phyloP scores from a whole-genome alignment of 495 filamentous ascomycete genomes.

The Parathielavia hyrcaniae region DNA sequence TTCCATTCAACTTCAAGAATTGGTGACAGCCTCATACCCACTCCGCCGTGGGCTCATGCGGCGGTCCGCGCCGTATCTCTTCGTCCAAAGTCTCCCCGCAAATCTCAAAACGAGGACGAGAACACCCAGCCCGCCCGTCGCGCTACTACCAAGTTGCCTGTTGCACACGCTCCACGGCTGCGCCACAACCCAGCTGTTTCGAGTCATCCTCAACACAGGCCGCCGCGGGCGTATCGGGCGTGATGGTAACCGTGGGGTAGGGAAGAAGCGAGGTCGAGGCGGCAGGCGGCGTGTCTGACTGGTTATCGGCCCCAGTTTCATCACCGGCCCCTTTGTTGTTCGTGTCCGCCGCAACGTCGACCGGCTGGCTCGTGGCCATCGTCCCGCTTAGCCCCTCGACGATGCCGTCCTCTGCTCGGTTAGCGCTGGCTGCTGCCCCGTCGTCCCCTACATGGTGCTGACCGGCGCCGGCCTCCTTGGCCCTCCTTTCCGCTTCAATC shows the following conservation, averaged over 20 bases:
- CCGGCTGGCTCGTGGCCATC: neutral
- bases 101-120: neutral
- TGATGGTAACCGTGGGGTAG: conserved; percentile 37
- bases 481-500: conserved; percentile 23
- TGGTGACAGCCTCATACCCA: no score
- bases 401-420: conserved; percentile 5
- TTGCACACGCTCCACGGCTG: conserved; percentile 24
- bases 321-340: neutral
- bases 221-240: conserved; percentile 36
- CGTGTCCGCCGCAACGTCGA: neutral
- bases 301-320: neutral
- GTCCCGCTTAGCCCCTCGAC: conserved; percentile 10
- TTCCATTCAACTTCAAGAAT: no score
- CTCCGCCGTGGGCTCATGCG: no score
- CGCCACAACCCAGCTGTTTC: conserved; percentile 37
- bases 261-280: conserved; percentile 14
- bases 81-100: neutral
- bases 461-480: conserved; percentile 5
- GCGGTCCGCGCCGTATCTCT: no score
- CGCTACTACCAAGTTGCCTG: conserved; percentile 34
- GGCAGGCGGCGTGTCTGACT: neutral
- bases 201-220: conserved; percentile 27
- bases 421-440: neutral
- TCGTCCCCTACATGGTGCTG: neutral
- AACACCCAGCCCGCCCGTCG: conserved; percentile 4